Evolutionary conservation across 768 basidiomycete species (phyloP), one percentile per base, ranked within the genome.

Genomic region (Fistulinella prunicolor): DNA sequence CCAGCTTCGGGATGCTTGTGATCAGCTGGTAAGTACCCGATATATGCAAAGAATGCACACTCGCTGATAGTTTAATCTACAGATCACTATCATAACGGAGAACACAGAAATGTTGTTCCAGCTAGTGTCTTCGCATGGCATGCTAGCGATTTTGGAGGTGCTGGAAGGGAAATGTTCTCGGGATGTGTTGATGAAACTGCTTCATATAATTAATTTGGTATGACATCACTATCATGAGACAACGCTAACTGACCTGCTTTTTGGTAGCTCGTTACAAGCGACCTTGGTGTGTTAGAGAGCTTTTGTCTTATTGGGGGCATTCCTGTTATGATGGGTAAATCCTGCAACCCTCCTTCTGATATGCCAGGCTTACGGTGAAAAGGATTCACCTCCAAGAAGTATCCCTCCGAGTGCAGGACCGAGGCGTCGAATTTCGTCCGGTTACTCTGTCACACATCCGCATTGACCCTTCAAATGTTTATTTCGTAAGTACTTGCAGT

Each of bases 381-480:
- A 90, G 90, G 85, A 38, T 98, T 94, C 63, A 94, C 95, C 0
- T 92, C 91, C 10, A 97, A 95, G 73, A 91, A 88, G 58, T 92
- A 90, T 61, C 85, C 94, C 1, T 83, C 89, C 12, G 94, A 96
- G 63, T 96, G 94, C 58, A 83, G 96, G 29, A 68, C 89, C n/a
- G 90, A 97, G 62, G 95, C 94, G 0, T 97, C 96, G 2, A 85
- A 90, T 59, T 97, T 98, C 67, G 90, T 99, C 44, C 85, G 90
- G 22, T 70, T 94, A 13, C 79, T 98, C 21, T 96, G 95, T 64
- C 84, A 93, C 62, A 89, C 93, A 0, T 97, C 95, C 2, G 85
- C 93, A 10, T 69, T 96, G 53, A 99, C 95, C 2, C 71, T 98
- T 32, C 95, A 98, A 62, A 98, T 97, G 95, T 97, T 98, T 71